phyloP scores from a whole-genome alignment of 2,329 filamentous ascomycete species.

The Graphilbum fragrans region DNA sequence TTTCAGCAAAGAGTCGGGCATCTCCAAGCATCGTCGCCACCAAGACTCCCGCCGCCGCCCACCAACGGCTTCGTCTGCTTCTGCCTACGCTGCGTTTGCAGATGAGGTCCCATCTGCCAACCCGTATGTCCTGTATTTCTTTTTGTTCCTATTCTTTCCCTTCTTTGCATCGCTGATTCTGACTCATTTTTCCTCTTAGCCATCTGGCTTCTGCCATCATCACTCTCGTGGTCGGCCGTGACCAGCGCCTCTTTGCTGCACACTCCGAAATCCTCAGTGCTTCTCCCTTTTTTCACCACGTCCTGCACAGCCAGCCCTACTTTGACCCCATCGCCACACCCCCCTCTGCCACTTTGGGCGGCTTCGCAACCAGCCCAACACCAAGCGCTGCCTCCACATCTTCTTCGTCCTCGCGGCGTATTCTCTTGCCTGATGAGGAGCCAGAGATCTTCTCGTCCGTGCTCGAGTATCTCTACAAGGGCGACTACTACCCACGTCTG shows the following conservation, averaged over 20 bases:
- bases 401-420: conserved; percentile 39
- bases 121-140: conserved; percentile 26
- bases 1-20: conserved; percentile 40
- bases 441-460: conserved; percentile 85
- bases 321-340: conserved; percentile 4
- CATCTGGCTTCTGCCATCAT: conserved; percentile 57
- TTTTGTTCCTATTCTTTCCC: background rate
- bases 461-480: conserved; percentile 87
- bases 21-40: conserved; percentile 38
- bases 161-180: background rate
- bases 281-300: conserved; percentile 66
- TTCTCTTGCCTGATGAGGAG: conserved; percentile 73
- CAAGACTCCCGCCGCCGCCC: conserved; percentile 35
- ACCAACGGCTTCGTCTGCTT: conserved; percentile 32
- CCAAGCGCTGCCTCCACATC: background rate
- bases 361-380: conserved; percentile 14
- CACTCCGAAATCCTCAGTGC: conserved; percentile 74
- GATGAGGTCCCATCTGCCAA: conserved; percentile 14
- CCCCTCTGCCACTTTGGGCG: background rate
- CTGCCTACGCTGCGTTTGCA: conserved; percentile 14
- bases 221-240: conserved; percentile 67
- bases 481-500: conserved; percentile 79
- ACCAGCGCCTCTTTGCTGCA: conserved; percentile 79
- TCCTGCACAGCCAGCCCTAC: conserved; percentile 32
- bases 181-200: conserved; percentile 21